Conservation (phyloP, 2,329 filamentous ascomycete species). For the Clonostachys chloroleuca region DNA sequence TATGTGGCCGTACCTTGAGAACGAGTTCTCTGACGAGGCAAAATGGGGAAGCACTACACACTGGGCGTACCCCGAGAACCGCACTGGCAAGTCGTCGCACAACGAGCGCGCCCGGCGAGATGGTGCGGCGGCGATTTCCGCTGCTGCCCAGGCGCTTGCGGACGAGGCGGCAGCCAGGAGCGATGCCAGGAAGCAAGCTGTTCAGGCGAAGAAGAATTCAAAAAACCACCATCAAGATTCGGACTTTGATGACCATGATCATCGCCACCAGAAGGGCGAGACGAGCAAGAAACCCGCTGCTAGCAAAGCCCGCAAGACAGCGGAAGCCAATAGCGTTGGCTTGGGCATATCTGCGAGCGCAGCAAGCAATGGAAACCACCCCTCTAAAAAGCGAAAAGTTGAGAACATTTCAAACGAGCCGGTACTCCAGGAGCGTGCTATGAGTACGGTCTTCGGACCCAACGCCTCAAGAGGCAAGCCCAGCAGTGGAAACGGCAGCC, state of each 20-base stretch:
- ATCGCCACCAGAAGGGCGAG: slow-evolving; percentile 37
- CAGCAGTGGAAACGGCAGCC: slow-evolving; percentile 65
- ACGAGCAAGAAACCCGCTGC: slow-evolving; percentile 58
- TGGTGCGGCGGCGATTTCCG: slow-evolving; percentile 72
- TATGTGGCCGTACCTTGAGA: slow-evolving; percentile 80
- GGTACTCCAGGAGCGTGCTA: slow-evolving; percentile 61
- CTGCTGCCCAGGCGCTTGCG: slow-evolving; percentile 71
- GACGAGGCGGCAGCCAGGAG: slow-evolving; percentile 81
- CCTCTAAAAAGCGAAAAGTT: slow-evolving; percentile 75
- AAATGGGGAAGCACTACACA: slow-evolving; percentile 88
- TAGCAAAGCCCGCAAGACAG: slow-evolving; percentile 60
- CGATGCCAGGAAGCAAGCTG: slow-evolving; percentile 78
- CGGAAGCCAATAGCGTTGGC: slow-evolving; percentile 50
- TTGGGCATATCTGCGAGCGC: slow-evolving; percentile 60
- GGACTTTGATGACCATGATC: slow-evolving; percentile 69
- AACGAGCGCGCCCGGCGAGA: slow-evolving; percentile 76
- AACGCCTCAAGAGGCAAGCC: slow-evolving; percentile 51
- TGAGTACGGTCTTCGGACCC: slow-evolving; percentile 51
- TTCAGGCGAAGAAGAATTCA: slow-evolving; percentile 70
- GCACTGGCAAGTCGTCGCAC: slow-evolving; percentile 58
- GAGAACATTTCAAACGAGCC: slow-evolving; percentile 58
- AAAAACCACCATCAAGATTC: slow-evolving; percentile 61
- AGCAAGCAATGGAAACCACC: slow-evolving; percentile 46
- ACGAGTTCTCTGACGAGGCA: slow-evolving; percentile 90
- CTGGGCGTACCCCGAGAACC: slow-evolving; percentile 92